These are phyloP conservation scores for Argentina anserina DNA, from an alignment of 306 rosid species.

Conservation along the genomic window DNA sequence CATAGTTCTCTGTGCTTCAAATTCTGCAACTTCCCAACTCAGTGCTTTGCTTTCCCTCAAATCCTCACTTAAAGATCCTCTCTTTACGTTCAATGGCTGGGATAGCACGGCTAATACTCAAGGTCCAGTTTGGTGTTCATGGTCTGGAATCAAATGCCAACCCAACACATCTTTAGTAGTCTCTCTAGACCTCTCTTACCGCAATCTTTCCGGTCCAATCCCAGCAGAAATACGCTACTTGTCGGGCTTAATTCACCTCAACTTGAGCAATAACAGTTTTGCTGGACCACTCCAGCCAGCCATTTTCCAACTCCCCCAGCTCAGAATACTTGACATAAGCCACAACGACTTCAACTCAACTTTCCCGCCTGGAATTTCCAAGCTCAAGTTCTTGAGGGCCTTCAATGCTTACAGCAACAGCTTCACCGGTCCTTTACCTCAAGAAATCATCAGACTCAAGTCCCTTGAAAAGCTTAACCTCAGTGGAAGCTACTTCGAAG, in stretches of 20 bases:
- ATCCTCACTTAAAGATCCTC: conserved; percentile 64
- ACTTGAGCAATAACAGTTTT: conserved; percentile 68
- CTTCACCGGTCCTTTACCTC: conserved; percentile 66
- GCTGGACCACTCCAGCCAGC: conserved; percentile 51
- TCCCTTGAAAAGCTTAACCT: conserved; percentile 75
- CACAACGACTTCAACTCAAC: conserved; percentile 66
- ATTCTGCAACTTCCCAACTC: conserved; percentile 51
- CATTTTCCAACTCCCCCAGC: conserved; percentile 55
- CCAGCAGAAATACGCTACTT: conserved; percentile 56
- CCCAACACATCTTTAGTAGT: conserved; percentile 48
- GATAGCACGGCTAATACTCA: conserved; percentile 38
- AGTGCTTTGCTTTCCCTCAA: conserved; percentile 61
- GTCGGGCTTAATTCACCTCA: conserved; percentile 52
- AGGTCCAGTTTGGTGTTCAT: conserved; percentile 71
- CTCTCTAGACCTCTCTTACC: conserved; percentile 64
- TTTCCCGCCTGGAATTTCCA: conserved; percentile 84
- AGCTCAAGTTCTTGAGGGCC: conserved; percentile 58
- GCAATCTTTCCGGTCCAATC: conserved; percentile 75
- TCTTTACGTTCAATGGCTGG: conserved; percentile 68
- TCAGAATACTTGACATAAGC: conserved; percentile 63
- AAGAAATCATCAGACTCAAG: conserved; percentile 50
- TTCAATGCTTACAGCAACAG: conserved; percentile 83
- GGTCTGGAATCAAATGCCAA: conserved; percentile 84
- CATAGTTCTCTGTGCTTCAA: conserved; percentile 37
- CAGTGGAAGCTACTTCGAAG: conserved; percentile 88